Percentiles rank a stretch among this genome's conserved stretches.
phyloP scores from a whole-genome alignment of 2,329 filamentous ascomycete genomes.

The Rutstroemia sp. region DNA sequence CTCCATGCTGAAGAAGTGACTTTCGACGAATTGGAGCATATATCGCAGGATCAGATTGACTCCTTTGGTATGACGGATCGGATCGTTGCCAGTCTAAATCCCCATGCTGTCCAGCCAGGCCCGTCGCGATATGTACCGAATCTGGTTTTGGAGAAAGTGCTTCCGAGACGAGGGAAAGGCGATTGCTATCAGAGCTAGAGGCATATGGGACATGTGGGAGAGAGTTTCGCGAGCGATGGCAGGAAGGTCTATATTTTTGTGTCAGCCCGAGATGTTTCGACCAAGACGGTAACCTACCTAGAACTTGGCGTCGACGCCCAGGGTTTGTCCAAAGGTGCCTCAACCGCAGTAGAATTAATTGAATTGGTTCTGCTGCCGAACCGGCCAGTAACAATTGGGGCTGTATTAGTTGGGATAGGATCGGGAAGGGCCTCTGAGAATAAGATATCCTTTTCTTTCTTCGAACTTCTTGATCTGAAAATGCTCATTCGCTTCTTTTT shows the following conservation, averaged over 20 bases:
- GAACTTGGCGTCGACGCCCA: background rate
- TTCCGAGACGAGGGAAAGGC: conserved; percentile 26
- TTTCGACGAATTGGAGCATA: conserved; percentile 25
- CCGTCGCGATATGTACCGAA: conserved; percentile 1
- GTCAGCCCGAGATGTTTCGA: background rate
- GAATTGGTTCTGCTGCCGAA: conserved; percentile 9
- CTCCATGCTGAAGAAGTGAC: conserved; percentile 27
- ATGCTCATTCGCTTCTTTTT: conserved; percentile 12
- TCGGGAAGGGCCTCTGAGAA: background rate
- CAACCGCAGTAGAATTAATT: background rate
- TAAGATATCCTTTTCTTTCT: background rate
- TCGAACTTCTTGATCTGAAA: conserved; percentile 1
- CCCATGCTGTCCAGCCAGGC: conserved; percentile 1
- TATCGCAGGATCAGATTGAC: conserved; percentile 19
- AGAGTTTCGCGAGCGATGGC: conserved; percentile 17
- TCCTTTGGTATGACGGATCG: conserved; percentile 10
- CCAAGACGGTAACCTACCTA: background rate
- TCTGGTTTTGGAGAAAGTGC: conserved; percentile 14
- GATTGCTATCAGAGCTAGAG: conserved; percentile 12
- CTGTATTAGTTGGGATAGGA: background rate
- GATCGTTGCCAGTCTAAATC: conserved; percentile 7
- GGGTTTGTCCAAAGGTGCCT: background rate
- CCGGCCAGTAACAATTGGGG: background rate
- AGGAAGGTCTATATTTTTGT: background rate
- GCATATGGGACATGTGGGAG: conserved; percentile 17